These are phyloP conservation scores for Trichoderma citrinoviride DNA, from an alignment of 2,329 filamentous ascomycete species.

Conservation along the genomic window DNA sequence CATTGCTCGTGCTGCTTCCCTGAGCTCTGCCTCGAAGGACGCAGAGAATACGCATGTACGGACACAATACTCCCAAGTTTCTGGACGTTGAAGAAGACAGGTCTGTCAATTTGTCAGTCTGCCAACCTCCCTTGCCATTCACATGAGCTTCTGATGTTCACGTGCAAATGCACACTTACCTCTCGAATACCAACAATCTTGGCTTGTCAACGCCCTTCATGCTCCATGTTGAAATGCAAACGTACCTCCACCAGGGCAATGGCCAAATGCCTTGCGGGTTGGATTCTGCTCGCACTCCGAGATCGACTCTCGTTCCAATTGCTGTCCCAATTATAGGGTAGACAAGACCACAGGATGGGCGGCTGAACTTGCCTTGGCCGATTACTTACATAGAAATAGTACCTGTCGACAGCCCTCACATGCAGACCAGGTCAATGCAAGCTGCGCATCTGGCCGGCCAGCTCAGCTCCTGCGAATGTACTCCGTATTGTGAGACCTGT, in stretches of 20 bases:
- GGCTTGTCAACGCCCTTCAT: neutral
- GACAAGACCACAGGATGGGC: no score
- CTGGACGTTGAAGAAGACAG: no score
- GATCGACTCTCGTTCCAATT: no score
- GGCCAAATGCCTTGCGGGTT: neutral
- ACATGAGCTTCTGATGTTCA: no score
- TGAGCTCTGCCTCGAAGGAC: neutral
- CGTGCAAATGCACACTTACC: no score
- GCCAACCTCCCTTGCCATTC: no score
- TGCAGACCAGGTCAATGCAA: neutral
- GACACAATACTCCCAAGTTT: no score
- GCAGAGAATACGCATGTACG: rapidly evolving
- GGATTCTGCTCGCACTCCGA: rapidly evolving
- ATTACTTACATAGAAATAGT: no score
- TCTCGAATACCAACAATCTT: no score
- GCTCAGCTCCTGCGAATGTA: no score
- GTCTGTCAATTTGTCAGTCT: no score
- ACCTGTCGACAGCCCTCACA: neutral
- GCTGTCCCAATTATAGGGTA: no score
- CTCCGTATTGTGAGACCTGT: neutral
- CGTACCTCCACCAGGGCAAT: neutral
- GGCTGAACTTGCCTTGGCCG: neutral
- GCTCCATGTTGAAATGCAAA: neutral
- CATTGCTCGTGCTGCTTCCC: neutral
- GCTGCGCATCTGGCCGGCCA: neutral